Evolutionary conservation across 495 filamentous ascomycete species (phyloP), one percentile per base, ranked within the genome.

Genomic region (Staphylotrichum longicolle): DNA sequence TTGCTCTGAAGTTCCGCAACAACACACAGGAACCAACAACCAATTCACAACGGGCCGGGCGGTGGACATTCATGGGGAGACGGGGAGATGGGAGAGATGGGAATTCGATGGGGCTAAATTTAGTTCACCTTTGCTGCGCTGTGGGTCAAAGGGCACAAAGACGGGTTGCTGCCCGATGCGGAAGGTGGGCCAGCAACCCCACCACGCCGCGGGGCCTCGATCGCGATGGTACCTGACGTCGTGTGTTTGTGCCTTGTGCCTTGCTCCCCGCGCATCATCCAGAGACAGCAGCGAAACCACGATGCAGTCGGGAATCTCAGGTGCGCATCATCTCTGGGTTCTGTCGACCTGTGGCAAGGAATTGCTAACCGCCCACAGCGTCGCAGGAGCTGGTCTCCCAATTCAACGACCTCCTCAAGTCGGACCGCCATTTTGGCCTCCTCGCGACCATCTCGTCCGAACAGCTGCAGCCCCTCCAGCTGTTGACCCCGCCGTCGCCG

Each of bases 291-390:
- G 20, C 20, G 20, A 27, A 27, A 27, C 20, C 52, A 55, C 62
- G 39, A 95, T 95, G 91, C 91, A 95, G 82, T 95, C 91, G 14
- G 91, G 91, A 75, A 95, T 95, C 67, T 85, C 88, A 75, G 89
- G 89, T 91, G 78, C 30, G 45, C 33, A 6, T 7, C 14, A 14
- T 1, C 20, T 27, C 20, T 27, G 20, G 1, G 20, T 1, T 27
- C 20, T 27, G 20, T 27, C 20, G 20, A 27, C 20, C 20, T 27
- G 20, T 27, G 1, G 20, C 20, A 1, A 27, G 20, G 20, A 27
- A 27, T 27, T 27, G 27, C 47, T 50, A 6, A 34, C 47, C 4
- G 42, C 4, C 30, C 48, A 30, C 71, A 93, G 93, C 91, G 68
- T 96, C 94, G 59, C 72, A 85, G 72, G 91, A 96, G 78, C 91